Conservation (phyloP, 2,329 filamentous ascomycete genomes). For the Raffaelea arxii region DNA sequence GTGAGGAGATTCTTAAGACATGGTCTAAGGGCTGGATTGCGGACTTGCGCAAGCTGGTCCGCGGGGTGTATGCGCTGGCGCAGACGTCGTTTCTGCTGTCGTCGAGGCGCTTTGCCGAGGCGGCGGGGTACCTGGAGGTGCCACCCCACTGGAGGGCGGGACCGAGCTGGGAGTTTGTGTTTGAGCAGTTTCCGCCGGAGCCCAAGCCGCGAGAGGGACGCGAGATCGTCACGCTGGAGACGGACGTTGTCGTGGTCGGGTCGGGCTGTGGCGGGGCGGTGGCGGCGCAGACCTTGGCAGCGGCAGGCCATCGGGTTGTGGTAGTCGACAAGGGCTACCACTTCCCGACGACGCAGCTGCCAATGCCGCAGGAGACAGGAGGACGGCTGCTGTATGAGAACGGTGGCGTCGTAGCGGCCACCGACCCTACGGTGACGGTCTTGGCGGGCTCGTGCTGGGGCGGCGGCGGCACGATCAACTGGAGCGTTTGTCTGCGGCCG, state of each 20-base stretch:
- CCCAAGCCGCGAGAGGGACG: too few relatives aligned
- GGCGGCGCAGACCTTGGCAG: conserved; percentile 68
- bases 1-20: conserved; percentile 50
- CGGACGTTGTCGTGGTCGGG: conserved; percentile 77
- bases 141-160: conserved; percentile 41
- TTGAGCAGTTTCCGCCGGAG: conserved; percentile 42
- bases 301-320: conserved; percentile 63
- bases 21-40: conserved; percentile 53
- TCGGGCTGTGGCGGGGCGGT: conserved; percentile 82
- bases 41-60: conserved; percentile 44
- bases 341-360: conserved; percentile 61
- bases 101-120: conserved; percentile 40
- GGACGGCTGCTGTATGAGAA: conserved; percentile 59
- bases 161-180: conserved; percentile 45
- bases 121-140: conserved; percentile 49
- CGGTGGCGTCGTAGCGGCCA: conserved; percentile 44
- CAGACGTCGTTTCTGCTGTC: conserved; percentile 46
- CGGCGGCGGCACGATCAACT: conserved; percentile 82
- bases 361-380: conserved; percentile 58
- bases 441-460: conserved; percentile 68
- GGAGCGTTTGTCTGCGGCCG: conserved; percentile 57
- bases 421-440: conserved; percentile 50
- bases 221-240: conserved; percentile 52
- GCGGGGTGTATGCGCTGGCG: conserved; percentile 43
- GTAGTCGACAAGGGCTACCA: conserved; percentile 67